Base-by-base conservation (phyloP, 2,329 filamentous ascomycete genomes). In the Neofusicoccum cordaticola region DNA sequence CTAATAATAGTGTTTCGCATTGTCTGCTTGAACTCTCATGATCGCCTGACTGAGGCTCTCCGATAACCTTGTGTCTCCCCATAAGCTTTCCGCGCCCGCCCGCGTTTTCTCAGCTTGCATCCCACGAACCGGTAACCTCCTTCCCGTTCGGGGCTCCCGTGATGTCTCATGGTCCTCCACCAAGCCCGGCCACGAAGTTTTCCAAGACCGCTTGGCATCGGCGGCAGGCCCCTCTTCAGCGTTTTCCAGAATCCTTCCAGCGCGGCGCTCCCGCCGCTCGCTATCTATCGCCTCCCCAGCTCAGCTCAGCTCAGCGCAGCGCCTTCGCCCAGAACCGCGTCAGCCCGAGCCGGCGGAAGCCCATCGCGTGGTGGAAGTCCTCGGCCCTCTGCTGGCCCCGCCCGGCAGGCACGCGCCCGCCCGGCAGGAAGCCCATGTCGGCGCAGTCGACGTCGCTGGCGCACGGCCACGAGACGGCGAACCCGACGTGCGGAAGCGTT, bases 381-480 rank as follows among this genome's bases (percentile, higher is more conserved):
- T 63, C 39, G 11, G 61, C 61, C 22, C 31, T 13, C 50, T 4
- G 7, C 41, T 56, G 61, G 15, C 37, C 61, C 13, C 19, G 15
- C 9, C 47, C 31, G 34, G 41, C 7, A 5, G 9, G 12, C 12
- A 11, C 2, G 22, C 31, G 8, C 27, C 22, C 15, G 22, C 56
- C 56, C 4, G 27, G 2, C 13, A 12, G 19, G 12, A 31, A 45
- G n/a, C 50, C 39, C 31, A 39, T 12, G 39, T 53, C 50, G 22
- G 22, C 27, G 15, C 48, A 27, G 15, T 61, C 57, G 37, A 2
- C 6, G 61, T 63, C 61, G 41, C 42, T 37, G 15, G 41, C 31
- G 12, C 39, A 47, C 15, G 61, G 61, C 61, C 61, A 63, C 35
- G 50, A 52, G 6, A 41, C 61, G 41, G 31, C 39, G 48, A 63